Conservation (phyloP, 1,139 yeast species). For the Geotrichum reessii region DNA sequence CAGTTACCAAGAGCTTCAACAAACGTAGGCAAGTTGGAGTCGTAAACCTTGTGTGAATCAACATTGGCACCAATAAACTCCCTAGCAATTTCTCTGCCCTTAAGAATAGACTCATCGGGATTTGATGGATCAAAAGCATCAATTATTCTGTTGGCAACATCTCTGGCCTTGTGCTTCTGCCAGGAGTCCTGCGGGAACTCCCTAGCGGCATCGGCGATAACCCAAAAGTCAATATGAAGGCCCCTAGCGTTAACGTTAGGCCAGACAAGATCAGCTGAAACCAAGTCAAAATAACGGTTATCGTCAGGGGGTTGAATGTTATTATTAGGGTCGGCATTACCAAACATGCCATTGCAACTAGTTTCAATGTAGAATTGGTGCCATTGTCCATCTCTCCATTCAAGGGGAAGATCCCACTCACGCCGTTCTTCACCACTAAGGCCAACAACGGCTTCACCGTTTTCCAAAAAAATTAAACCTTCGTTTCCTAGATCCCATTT, state of each 20-base stretch:
- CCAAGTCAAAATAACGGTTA: conserved; percentile 62
- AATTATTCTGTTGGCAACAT: conserved; percentile 73
- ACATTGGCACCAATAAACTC: conserved; percentile 58
- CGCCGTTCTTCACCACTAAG: conserved; percentile 84
- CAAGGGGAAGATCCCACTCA: conserved; percentile 62
- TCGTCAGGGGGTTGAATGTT: conserved; percentile 60
- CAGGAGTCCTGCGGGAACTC: conserved; percentile 69
- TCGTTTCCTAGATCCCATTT: conserved; percentile 89
- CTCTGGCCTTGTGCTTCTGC: conserved; percentile 82
- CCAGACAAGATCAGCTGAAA: conserved; percentile 68
- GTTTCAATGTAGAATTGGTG: conserved; percentile 72
- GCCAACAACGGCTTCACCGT: conserved; percentile 73
- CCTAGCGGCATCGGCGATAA: conserved; percentile 84
- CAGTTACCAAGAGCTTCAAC: conserved; percentile 90
- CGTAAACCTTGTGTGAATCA: conserved; percentile 60
- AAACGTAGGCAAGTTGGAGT: conserved; percentile 25
- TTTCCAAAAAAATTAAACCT: conserved; percentile 64
- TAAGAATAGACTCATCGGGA: conserved; percentile 43
- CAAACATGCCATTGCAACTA: conserved; percentile 94
- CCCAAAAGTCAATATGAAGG: conserved; percentile 75
- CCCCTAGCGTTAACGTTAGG: conserved; percentile 80
- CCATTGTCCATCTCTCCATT: conserved; percentile 44
- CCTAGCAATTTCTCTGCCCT: conserved; percentile 64
- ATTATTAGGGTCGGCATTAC: conserved; percentile 57
- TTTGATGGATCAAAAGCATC: conserved; percentile 62